phyloP scores from a whole-genome alignment of 768 basidiomycete species.

The Suillus ampliporus region DNA sequence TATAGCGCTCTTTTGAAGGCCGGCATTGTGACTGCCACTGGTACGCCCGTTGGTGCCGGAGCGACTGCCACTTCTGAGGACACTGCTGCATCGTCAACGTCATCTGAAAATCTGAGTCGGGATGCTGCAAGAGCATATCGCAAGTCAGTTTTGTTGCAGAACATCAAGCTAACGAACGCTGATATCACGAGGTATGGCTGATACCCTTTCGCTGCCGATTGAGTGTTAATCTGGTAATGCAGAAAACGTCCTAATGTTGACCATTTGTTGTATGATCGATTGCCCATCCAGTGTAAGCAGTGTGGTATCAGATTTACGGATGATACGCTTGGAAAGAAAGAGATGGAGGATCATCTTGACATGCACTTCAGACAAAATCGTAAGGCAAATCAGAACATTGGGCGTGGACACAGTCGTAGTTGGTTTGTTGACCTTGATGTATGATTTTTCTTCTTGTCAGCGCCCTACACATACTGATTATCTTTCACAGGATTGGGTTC shows the following conservation, averaged over 20 bases:
- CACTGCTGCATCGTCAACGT: constrained; percentile 32
- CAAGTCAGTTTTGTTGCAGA: constrained; percentile 60
- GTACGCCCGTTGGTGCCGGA: constrained; percentile 57
- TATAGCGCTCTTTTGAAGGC: constrained; percentile 76
- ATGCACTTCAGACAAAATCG: constrained; percentile 96
- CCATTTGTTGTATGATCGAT: constrained; percentile 73
- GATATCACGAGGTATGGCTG: constrained; percentile 72
- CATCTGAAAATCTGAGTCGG: constrained; percentile 42
- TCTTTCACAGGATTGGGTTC: constrained; percentile 80
- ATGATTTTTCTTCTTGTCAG: constrained; percentile 33
- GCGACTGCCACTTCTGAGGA: constrained; percentile 38
- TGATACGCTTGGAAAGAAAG: constrained; percentile 69
- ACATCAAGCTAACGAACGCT: constrained; percentile 65
- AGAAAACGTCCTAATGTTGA: constrained; percentile 60
- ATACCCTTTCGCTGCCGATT: background rate
- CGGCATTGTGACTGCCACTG: constrained; percentile 69
- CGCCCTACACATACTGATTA: constrained; percentile 19
- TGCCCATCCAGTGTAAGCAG: constrained; percentile 89
- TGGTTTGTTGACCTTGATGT: constrained; percentile 91
- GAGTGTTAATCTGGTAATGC: constrained; percentile 43
- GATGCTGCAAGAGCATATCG: constrained; percentile 65
- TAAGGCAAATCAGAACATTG: constrained; percentile 76
- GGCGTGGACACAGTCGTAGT: constrained; percentile 86
- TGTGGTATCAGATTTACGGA: constrained; percentile 90
- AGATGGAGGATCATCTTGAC: constrained; percentile 88